Base-by-base conservation (phyloP, 2,329 filamentous ascomycete genomes). In the Monascus ruber region DNA sequence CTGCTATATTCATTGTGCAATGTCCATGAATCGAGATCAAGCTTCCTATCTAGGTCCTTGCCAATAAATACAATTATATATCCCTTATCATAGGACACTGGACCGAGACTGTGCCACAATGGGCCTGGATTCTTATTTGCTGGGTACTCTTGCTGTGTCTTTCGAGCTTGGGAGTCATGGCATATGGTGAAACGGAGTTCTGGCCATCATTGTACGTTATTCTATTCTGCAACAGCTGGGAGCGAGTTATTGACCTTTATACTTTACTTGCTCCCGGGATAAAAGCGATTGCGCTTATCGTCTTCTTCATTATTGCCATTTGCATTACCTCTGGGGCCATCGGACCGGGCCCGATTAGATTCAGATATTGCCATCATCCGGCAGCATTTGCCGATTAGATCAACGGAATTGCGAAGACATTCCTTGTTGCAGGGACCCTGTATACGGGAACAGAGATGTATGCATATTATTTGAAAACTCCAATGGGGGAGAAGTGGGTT, bases 101-200 rank as follows among this genome's bases (percentile, higher is more conserved):
- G 65, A 64, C 63, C 0, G 58, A 66, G 26, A 55, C 55, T 1
- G 56, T 70, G 1, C 68, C 68, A 1, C 55, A 60, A 35, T 71
- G 64, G 48, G 67, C 53, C 3, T 71, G 66, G 66, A 65, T 70
- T 17, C 42, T 71, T 5, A 62, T 71, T 5, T 69, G 63, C 46
- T 70, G 63, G 63, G 56, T 58, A 4, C 48, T 68, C 6, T 71
- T 68, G 40, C 58, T 67, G 38, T 49, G 45, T 3, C 49, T 69
- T 5, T 65, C 60, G 1, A 56, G 68, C 39, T 47, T 65, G 4
- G 63, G 63, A 0, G 56, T 66, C n/a, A 35, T 66, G 26, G 59
- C 69, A 17, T 75, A 72, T 45, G 72, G 72, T n/a, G 72, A 75
- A 44, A 63, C 71, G 36, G 72, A 76, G 46, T 68, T 64, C 40